Base-by-base conservation (phyloP, 148 eudicot species). In the Camellia japonica region DNA sequence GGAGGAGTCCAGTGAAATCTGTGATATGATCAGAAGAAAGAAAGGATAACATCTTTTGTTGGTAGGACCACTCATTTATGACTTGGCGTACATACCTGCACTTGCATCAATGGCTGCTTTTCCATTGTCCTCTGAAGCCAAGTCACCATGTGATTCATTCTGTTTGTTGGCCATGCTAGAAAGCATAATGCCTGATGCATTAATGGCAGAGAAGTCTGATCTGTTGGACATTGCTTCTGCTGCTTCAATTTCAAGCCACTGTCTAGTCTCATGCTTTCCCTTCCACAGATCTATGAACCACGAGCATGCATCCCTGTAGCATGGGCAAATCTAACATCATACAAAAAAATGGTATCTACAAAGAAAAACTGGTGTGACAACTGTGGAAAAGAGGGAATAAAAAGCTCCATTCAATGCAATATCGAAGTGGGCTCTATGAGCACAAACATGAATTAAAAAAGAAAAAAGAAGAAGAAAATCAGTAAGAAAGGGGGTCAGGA, bases 171-270 rank as follows among this genome's bases (percentile, higher is more conserved):
- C 64, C 70, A 83, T 62, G 56, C 75, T 82, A 64, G 92, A 83
- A 49, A 93, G 83, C 81, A 90, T 67, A 77, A 93, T 88, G 75
- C 94, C 98, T 73, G 93, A 87, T 52, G 93, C 80, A 81, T 85
- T 85, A 73, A 85, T 80, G 13, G 90, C 78, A 68, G 89, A 82
- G 63, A 86, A 84, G 61, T 91, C 90, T 30, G 87, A 68, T 54
- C 76, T 84, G 80, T 68, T 81, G 47, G 90, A 80, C 87, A 89
- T 76, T 75, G 91, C 91, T 83, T 94, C 94, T 56, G 91, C 81
- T 84, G 94, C 88, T 87, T 95, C 98, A 77, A 90, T 84, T 85
- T 96, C 98, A 85, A 94, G 86, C 99, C 98, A 94, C 82, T 92
- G 95, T 43, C 98, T 98, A 72, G 85, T 91, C 87, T 97, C 99